Conservation (phyloP, 2,329 filamentous ascomycete species). For the Bipolaris bicolor region DNA sequence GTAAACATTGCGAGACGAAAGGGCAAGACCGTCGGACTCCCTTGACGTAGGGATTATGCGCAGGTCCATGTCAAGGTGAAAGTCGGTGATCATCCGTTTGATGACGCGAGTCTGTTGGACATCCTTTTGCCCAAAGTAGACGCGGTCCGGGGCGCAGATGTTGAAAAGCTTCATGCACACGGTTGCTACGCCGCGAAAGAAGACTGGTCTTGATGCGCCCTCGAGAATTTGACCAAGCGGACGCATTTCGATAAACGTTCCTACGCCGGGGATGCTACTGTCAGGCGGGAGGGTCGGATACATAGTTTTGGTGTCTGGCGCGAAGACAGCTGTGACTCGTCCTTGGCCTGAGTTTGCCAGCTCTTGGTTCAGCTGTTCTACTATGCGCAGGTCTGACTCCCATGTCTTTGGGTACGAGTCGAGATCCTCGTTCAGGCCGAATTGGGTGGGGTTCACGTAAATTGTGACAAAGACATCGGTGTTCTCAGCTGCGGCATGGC, state of each 20-base stretch:
- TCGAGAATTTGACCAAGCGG: slow-evolving; percentile 83
- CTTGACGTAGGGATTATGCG: slow-evolving; percentile 76
- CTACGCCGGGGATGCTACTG: slow-evolving; percentile 74
- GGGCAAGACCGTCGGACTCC: slow-evolving; percentile 80
- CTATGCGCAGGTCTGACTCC: slow-evolving; percentile 72
- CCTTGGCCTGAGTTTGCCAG: slow-evolving; percentile 65
- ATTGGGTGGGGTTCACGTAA: slow-evolving; percentile 97
- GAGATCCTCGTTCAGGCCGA: slow-evolving; percentile 87
- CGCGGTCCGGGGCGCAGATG: slow-evolving; percentile 75
- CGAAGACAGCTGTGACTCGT: slow-evolving; percentile 81
- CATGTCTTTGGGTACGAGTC: slow-evolving; percentile 89
- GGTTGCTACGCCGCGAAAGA: slow-evolving; percentile 95
- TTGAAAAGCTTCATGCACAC: slow-evolving; percentile 95
- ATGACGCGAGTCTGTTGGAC: slow-evolving; percentile 95
- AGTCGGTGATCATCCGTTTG: slow-evolving; percentile 83
- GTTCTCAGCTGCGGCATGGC: slow-evolving; percentile 81
- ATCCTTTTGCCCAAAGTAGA: slow-evolving; percentile 98
- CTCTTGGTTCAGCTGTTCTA: slow-evolving; percentile 73
- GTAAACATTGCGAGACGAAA: slow-evolving; percentile 94
- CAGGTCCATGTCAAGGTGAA: slow-evolving; percentile 78
- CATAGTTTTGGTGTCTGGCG: slow-evolving; percentile 81
- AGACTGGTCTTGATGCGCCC: slow-evolving; percentile 84
- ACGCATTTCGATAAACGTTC: slow-evolving; percentile 90
- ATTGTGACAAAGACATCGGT: slow-evolving; percentile 88
- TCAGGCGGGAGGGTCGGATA: slow-evolving; percentile 82